Evolutionary conservation across 2,329 filamentous ascomycete genomes (phyloP), one percentile per base, ranked within the genome.

Genomic region (Aplosporella prunicola): DNA sequence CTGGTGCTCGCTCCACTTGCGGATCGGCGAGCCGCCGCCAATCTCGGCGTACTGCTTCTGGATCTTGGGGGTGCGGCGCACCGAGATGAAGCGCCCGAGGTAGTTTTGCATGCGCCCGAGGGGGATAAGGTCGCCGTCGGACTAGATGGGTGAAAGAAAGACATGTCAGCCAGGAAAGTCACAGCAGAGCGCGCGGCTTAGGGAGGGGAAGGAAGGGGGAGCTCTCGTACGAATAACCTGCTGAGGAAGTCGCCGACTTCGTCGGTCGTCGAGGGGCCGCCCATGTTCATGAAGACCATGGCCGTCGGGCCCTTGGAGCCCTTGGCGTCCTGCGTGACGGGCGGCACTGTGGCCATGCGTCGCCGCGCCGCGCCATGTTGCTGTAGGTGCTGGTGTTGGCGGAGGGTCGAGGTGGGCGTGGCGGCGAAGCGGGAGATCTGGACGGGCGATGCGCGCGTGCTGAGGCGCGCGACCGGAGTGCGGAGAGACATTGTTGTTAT

Each of bases 211-310:
- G n/a, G n/a, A n/a, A n/a, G n/a, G n/a, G n/a, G n/a, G n/a, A n/a
- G n/a, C n/a, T n/a, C 24, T 63, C 82, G 42, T 74, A 93, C 89
- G 64, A 98, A 98, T 48, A 98, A 69, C 50, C 88, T 78, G 58
- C 82, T 91, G 32, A 98, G 66, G 56, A 96, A 98, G 61, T 81
- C 78, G 50, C 81, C 80, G 23, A 98, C 91, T 66, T 98, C 87
- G 48, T 80, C 76, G 4, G 81, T 82, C 4, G 83, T 94, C 1
- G 85, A 83, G 3, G 91, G 91, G 0, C 91, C 91, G 43, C 91
- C 91, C 91, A 98, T 98, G 64, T 98, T 98, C 66, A 98, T 76
- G 55, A 98, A 95, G 10, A 98, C 91, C 78, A 98, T 96, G 28
- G 91, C 91, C 4, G 91, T 98, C 6, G 88, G 87, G 0, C 89